Evolutionary conservation across 2,329 filamentous ascomycete species (phyloP), one percentile per base, ranked within the genome.

Genomic region (Penicillium crustosum): DNA sequence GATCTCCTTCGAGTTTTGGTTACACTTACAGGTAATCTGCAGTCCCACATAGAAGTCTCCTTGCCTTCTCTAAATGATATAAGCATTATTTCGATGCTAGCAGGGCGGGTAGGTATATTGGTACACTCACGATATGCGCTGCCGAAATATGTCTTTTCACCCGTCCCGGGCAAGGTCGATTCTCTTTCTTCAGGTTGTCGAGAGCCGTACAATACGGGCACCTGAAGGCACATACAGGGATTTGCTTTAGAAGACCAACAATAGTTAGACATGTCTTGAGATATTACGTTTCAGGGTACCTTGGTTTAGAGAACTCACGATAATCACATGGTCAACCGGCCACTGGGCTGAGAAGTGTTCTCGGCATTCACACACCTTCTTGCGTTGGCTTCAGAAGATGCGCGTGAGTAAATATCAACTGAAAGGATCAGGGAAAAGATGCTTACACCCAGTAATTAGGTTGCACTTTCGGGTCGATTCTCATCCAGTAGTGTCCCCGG

Each of bases 381-480:
- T 49, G 21, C 9, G 21, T 36, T 49, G 45, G 31, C 45, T 49
- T 6, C 15, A 13, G 21, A 4, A 33, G 25, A 25, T 36, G 21
- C 15, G 21, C 31, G 31, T 49, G 9, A 49, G 45, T 35, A 13
- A 13, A 25, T 6, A 49, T 36, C 19, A 33, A 33, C 8, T 8
- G 3, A 25, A 7, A 9, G 19, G 5, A 10, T n/a, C 13, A 7
- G 15, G 19, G 21, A 0, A 49, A 4, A n/a, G 2, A 13, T 36
- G 21, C 45, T 49, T 36, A 49, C 45, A 49, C 31, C 45, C 45
- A 49, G 31, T 49, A 49, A 8, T 49, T 49, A 25, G 45, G 45
- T n/a, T 49, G 45, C 29, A 49, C 21, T n/a, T 36, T 36, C 1
- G 45, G 31, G 31, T 49, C 45, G 21, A 7, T n/a, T 49, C 31